Percentiles rank a stretch among this genome's conserved stretches.
Conservation (phyloP, 495 filamentous ascomycete species). For the Astrothelium subdiscretum region DNA sequence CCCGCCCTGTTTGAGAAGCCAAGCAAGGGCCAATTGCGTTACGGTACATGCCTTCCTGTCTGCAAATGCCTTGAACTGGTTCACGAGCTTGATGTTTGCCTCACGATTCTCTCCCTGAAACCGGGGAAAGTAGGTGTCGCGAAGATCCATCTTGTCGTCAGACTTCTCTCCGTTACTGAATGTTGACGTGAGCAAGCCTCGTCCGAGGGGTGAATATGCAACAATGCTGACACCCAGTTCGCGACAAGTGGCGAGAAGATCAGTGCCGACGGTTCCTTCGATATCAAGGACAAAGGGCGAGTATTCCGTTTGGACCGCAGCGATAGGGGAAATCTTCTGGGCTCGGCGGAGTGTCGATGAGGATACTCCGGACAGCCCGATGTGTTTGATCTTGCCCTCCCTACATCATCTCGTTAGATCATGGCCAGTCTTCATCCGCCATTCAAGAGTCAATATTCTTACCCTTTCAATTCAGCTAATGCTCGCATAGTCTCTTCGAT, state of each 20-base stretch:
- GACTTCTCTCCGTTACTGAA: not conserved
- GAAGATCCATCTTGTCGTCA: not conserved
- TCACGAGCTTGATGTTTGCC: conserved; percentile 38
- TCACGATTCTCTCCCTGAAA: conserved; percentile 40
- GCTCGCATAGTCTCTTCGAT: conserved; percentile 39
- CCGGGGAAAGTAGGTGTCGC: conserved; percentile 29
- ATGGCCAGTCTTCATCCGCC: too few species aligned
- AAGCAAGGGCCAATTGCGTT: conserved; percentile 44
- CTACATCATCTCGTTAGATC: conserved; percentile 15
- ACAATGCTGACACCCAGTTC: conserved; percentile 39
- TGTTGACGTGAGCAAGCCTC: conserved; percentile 35
- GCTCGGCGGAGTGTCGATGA: conserved; percentile 34
- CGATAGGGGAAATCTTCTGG: conserved; percentile 27
- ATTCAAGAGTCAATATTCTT: conserved; percentile 4
- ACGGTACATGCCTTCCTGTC: conserved; percentile 35
- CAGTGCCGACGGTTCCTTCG: conserved; percentile 23
- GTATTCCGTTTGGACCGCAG: conserved; percentile 36
- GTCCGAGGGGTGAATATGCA: conserved; percentile 37
- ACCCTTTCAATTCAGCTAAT: conserved; percentile 41
- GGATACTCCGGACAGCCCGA: conserved; percentile 37
- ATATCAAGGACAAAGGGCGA: conserved; percentile 34
- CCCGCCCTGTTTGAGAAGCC: conserved; percentile 48
- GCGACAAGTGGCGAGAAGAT: conserved; percentile 30
- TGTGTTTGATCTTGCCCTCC: conserved; percentile 40
- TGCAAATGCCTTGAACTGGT: conserved; percentile 34